Base-by-base conservation (phyloP, 2,329 filamentous ascomycete species). In the Immersiporthe knoxdaviesiana region DNA sequence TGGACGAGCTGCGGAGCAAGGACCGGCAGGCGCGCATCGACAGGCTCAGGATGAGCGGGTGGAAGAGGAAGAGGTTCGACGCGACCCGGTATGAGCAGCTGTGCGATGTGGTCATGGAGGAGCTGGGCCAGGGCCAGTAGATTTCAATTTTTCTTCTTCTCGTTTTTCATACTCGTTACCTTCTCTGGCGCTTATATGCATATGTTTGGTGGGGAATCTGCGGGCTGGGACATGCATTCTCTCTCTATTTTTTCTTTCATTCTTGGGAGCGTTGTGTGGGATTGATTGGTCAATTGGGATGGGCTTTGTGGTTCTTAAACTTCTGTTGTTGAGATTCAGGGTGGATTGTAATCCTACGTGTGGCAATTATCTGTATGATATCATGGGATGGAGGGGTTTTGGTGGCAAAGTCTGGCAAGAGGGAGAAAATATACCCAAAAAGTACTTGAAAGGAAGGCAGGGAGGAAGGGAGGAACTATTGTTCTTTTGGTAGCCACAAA, bases 1-100 rank as follows among this genome's bases (percentile, higher is more conserved):
- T 64, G 32, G 78, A 74, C 35, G 80, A 82, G 66, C 72, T 78
- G 66, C 79, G 79, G 24, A 73, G 74, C 1, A 73, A 81, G 24
- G 84, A 86, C 44, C 77, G 87, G 2, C 79, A 81, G 69, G 80
- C 83, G 8, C 82, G 87, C 32, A 88, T 89, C 72, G 84, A 87
- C 77, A 81, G 83, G 12, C 77, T 89, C 14, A 82, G 85, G 27
- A 82, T 82, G n/a, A 80, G 74, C 63, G 86, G 86, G 2, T 89
- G 87, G 87, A 82, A 82, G 74, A 79, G 87, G 37, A 83, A 83
- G 72, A 82, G 87, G 30, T 89, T 89, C 72, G 84, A 89, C 71
- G 78, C 79, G 7, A 76, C 78, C 59, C 81, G 84, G 50, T 89
- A 89, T 74, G 83, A 87, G 74, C 80, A 81, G 27, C 78, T 89